A percentile compares a stretch with the other conserved stretches of the same genome.
Evolutionary conservation across 1,284 basidiomycete species (phyloP).

Genomic region (Puccinia horiana): DNA sequence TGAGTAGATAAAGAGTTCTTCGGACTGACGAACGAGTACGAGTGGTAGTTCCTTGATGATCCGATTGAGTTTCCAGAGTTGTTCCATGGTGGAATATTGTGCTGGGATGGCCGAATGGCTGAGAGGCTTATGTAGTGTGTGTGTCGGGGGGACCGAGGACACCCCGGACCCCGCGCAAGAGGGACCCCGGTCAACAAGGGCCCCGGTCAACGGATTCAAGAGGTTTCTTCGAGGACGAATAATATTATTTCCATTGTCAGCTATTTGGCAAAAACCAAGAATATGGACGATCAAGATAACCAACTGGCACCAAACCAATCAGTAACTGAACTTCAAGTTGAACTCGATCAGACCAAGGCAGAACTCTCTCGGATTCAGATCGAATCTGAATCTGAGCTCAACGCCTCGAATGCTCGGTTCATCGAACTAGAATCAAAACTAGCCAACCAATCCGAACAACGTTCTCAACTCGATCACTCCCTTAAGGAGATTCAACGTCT

Average conservation of each 20-base stretch:
- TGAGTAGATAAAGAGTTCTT: background rate
- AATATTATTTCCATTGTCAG: too few relatives aligned
- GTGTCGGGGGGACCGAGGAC: too few relatives aligned
- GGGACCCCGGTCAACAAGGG: too few relatives aligned
- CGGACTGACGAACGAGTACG: conserved; percentile 43
- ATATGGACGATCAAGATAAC: too few relatives aligned
- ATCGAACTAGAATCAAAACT: conserved; percentile 39
- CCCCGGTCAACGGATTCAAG: too few relatives aligned
- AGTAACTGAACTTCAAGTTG: conserved; percentile 8
- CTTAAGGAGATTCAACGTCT: conserved; percentile 26
- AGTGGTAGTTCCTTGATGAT: conserved; percentile 44
- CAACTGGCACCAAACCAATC: background rate
- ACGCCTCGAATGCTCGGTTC: conserved; percentile 5
- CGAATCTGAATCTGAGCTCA: conserved; percentile 42
- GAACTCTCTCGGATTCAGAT: conserved; percentile 37
- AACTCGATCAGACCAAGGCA: conserved; percentile 34
- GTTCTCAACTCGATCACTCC: conserved; percentile 28
- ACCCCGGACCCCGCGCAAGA: too few relatives aligned
- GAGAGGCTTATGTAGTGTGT: too few relatives aligned
- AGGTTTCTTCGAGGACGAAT: too few relatives aligned
- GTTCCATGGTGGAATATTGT: background rate
- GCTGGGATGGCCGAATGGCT: too few relatives aligned
- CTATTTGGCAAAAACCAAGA: too few relatives aligned
- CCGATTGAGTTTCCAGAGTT: background rate
- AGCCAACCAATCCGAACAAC: background rate